A percentile compares a stretch with the other conserved stretches of the same genome.
These are phyloP conservation scores for Pythium plurisporium DNA, from an alignment of 352 stramenopile species.

Conservation along the genomic window DNA sequence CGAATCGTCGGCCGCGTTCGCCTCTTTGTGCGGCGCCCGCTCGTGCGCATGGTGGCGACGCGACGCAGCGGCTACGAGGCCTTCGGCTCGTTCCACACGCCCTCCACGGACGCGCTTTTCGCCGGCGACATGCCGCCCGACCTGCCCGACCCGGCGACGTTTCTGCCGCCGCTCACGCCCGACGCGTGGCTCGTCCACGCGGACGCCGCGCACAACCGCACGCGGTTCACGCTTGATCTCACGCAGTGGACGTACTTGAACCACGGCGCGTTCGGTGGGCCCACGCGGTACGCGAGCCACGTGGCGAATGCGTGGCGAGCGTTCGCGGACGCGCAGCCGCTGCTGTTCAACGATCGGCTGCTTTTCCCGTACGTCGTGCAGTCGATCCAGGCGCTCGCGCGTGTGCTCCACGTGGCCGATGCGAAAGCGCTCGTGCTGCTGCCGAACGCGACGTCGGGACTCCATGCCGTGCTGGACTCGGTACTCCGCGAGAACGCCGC, in stretches of 20 bases:
- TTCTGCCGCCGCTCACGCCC: constrained; percentile 21
- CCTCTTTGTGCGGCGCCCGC: neutral
- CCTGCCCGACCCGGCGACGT: constrained; percentile 2
- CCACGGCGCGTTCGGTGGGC: constrained; percentile 91
- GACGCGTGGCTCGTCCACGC: neutral
- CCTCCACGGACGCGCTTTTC: constrained; percentile 56
- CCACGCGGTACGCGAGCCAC: constrained; percentile 57
- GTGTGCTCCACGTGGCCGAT: constrained; percentile 50
- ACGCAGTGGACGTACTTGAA: constrained; percentile 91
- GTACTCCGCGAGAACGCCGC: constrained; percentile 25
- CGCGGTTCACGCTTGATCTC: constrained; percentile 55
- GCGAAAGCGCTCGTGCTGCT: constrained; percentile 71
- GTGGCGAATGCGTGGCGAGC: constrained; percentile 75
- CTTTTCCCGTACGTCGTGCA: constrained; percentile 88
- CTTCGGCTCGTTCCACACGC: constrained; percentile 78
- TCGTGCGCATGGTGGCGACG: constrained; percentile 11
- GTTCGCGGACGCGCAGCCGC: constrained; percentile 83
- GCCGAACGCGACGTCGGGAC: constrained; percentile 84
- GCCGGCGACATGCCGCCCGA: constrained; percentile 12
- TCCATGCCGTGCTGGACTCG: constrained; percentile 83
- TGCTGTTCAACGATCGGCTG: constrained; percentile 91
- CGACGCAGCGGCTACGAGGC: constrained; percentile 43
- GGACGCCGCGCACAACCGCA: constrained; percentile 16
- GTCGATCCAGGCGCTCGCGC: constrained; percentile 67
- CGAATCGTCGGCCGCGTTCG: no score